These are phyloP conservation scores for Saccharomycopsis phalli DNA, from an alignment of 1,139 yeast genomes.

Conservation along the genomic window DNA sequence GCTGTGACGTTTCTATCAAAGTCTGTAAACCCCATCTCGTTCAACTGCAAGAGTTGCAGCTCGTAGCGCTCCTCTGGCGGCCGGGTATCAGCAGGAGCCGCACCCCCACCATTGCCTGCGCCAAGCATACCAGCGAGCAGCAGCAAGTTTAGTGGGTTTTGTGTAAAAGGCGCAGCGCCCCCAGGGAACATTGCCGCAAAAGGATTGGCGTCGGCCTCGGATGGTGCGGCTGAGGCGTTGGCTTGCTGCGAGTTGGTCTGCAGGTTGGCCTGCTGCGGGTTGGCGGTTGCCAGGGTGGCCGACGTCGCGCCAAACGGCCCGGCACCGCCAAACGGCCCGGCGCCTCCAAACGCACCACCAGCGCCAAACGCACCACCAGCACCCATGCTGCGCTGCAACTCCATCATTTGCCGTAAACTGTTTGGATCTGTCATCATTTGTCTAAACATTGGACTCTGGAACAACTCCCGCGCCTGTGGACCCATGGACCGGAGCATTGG, in stretches of 20 bases:
- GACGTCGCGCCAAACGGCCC: constrained; percentile 50
- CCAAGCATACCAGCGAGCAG: constrained; percentile 36
- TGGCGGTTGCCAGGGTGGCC: constrained; percentile 21
- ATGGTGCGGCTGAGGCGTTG: constrained; percentile 1
- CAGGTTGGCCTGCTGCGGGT: constrained; percentile 20
- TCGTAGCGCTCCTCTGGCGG: constrained; percentile 97
- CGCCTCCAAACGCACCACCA: constrained; percentile 16
- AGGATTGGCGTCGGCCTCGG: constrained; percentile 37
- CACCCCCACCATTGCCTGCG: constrained; percentile 26
- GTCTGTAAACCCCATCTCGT: constrained; percentile 94
- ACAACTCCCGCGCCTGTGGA: constrained; percentile 78
- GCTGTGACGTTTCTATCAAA: constrained; percentile 90
- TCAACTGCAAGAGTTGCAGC: constrained; percentile 81
- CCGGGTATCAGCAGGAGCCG: constrained; percentile 55
- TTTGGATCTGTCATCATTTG: constrained; percentile 83
- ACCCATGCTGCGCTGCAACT: constrained; percentile 49
- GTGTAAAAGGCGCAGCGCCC: constrained; percentile 36
- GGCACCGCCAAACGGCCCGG: constrained; percentile 15
- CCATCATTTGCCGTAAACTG: constrained; percentile 74
- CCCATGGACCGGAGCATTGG: constrained; percentile 85
- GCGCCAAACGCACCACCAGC: constrained; percentile 35
- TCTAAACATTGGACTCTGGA: constrained; percentile 78
- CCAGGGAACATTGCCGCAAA: constrained; percentile 41
- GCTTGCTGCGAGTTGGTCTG: constrained; percentile 19
- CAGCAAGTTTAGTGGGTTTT: constrained; percentile 34